These are phyloP conservation scores for Lipomyces sp. DNA, from an alignment of 805 yeast species.

Conservation along the genomic window DNA sequence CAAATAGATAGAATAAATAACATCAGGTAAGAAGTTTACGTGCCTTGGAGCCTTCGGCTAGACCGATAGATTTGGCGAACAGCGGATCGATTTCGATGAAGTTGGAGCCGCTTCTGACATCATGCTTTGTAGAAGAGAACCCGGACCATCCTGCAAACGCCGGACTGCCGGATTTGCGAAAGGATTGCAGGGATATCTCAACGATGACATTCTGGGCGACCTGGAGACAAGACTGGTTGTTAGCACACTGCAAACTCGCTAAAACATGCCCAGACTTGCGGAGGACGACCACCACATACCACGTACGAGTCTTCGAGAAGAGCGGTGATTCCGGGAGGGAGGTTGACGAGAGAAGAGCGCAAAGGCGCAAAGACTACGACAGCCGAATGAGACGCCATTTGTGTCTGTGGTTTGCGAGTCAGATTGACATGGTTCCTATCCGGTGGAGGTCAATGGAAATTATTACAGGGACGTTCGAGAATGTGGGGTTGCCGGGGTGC, in stretches of 20 bases:
- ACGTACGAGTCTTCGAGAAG: slow-evolving; percentile 51
- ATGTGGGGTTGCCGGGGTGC: too few relatives aligned
- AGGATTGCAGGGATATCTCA: slow-evolving; percentile 37
- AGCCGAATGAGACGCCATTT: slow-evolving; percentile 37
- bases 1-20: neutral
- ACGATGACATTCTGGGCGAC: slow-evolving; percentile 56
- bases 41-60: slow-evolving; percentile 44
- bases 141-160: slow-evolving; percentile 69
- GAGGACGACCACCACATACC: slow-evolving; percentile 41
- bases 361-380: slow-evolving; percentile 39
- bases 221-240: slow-evolving; percentile 18
- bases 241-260: too few relatives aligned
- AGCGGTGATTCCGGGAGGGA: slow-evolving; percentile 50
- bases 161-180: slow-evolving; percentile 12
- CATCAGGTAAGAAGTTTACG: neutral
- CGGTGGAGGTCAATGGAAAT: too few relatives aligned
- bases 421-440: too few relatives aligned
- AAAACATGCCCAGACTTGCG: too few relatives aligned
- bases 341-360: slow-evolving; percentile 52
- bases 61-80: slow-evolving; percentile 52
- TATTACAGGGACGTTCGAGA: too few relatives aligned
- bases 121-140: slow-evolving; percentile 38
- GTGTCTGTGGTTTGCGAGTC: neutral
- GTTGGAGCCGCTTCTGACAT: slow-evolving; percentile 23
- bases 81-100: slow-evolving; percentile 62